Conservation (phyloP, 2,329 filamentous ascomycete species). For the Tolypocladium sp. region DNA sequence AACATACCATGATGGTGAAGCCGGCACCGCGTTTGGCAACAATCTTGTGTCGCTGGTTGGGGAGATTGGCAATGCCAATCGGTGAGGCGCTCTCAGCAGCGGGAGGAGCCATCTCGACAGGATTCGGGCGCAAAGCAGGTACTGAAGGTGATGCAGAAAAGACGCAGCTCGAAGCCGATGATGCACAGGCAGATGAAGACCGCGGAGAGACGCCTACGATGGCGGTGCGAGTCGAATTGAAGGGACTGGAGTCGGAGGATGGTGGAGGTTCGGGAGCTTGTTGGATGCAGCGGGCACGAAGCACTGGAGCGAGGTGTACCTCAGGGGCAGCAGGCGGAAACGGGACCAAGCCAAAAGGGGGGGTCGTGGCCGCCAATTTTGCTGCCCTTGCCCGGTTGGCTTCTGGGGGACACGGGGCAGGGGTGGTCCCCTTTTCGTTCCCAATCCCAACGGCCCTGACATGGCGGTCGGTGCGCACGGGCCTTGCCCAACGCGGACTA, state of each 20-base stretch:
- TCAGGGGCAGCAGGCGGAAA: conserved; percentile 19
- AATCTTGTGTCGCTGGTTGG: conserved; percentile 68
- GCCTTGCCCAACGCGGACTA: conserved; percentile 11
- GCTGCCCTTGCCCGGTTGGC: conserved; percentile 18
- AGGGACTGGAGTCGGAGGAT: conserved; percentile 4
- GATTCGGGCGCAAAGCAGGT: conserved; percentile 6
- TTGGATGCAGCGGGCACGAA: conserved; percentile 4
- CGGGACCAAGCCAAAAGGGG: conserved; percentile 8
- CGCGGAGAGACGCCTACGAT: conserved; percentile 2
- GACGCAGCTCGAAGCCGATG: background rate
- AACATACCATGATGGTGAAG: conserved; percentile 94
- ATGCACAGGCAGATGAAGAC: conserved; percentile 3
- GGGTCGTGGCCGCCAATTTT: conserved; percentile 15
- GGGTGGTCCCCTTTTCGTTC: conserved; percentile 11
- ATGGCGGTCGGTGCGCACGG: conserved; percentile 10
- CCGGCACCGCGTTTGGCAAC: conserved; percentile 81
- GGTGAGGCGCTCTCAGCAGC: conserved; percentile 53
- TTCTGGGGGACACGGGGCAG: conserved; percentile 6
- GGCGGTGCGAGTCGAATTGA: conserved; percentile 1
- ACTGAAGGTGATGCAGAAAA: background rate
- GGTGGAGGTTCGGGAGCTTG: conserved; percentile 4
- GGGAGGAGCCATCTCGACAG: conserved; percentile 45
- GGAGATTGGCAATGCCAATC: conserved; percentile 67
- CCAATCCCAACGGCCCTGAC: conserved; percentile 6
- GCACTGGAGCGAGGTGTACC: conserved; percentile 8